Conservation (phyloP, 257 asterid genomes). For the Eucommia ulmoides region DNA sequence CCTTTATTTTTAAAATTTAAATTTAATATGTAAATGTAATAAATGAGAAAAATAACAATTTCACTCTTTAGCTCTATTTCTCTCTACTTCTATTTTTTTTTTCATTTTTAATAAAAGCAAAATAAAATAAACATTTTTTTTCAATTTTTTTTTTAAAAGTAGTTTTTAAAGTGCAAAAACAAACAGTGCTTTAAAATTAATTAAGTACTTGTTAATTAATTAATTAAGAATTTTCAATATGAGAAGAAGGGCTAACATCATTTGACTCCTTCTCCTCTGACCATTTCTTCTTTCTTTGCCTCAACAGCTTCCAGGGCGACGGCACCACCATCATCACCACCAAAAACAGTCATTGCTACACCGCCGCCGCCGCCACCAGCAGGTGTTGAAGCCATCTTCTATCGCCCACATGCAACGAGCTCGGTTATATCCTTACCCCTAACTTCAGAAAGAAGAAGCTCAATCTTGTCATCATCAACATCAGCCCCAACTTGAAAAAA, state of each 20-base stretch:
- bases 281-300: constrained; percentile 43
- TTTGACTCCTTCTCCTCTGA: constrained; percentile 56
- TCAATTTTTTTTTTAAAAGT: too few species aligned
- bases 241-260: constrained; percentile 32
- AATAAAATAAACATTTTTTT: too few species aligned
- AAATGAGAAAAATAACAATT: too few species aligned
- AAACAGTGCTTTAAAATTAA: too few species aligned
- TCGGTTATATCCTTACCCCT: constrained; percentile 43
- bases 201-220: too few species aligned
- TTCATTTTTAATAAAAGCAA: too few species aligned
- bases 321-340: constrained; percentile 14
- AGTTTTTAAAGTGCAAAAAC: too few species aligned
- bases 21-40: too few species aligned
- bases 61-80: too few species aligned
- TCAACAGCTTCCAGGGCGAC: constrained; percentile 37
- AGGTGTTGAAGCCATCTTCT: constrained; percentile 48
- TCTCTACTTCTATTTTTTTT: too few species aligned
- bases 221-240: too few species aligned
- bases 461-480: constrained; percentile 27
- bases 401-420: constrained; percentile 48
- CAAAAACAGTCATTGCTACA: constrained; percentile 17
- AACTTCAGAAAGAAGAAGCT: constrained; percentile 35
- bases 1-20: too few species aligned
- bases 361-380: constrained; percentile 46
- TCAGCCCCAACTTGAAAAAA: constrained; percentile 42